Base-by-base conservation (phyloP, 2,329 filamentous ascomycete genomes). In the Colletotrichum sp. region DNA sequence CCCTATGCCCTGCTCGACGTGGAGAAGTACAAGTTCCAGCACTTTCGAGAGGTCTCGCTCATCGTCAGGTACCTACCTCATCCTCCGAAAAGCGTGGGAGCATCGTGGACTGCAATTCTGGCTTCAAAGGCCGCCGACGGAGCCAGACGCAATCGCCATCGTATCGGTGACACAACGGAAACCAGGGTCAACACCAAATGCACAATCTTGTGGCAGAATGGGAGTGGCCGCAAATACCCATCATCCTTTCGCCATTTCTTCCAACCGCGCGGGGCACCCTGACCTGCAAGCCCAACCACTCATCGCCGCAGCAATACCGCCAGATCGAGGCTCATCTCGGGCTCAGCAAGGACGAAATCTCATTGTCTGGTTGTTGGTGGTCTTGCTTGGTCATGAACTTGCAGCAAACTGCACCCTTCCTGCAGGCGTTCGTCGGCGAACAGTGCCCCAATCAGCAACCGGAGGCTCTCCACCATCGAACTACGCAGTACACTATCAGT, bases 381-480 rank as follows among this genome's bases (percentile, higher is more conserved):
- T 59, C 55, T 15, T 49, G 36, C 34, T 44, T 52, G 44, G 72
- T 65, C 61, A 57, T 59, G 39, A 34, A 32, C 36, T 61, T 61
- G 69, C 68, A 57, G 55, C 52, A 36, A 55, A 71, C 22, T 61
- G 68, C 69, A 72, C 69, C 73, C 73, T 76, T 39, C 44, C n/a
- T 76, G 64, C 70, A 76, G 57, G 55, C 39, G 72, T 67, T 72
- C 70, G 9, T 64, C 63, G 55, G 64, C 63, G 44, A 67, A 49
- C 39, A 76, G 25, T 39, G 44, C 44, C 32, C 30, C 62, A 55
- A 68, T 22, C 30, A 63, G 52, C n/a, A 44, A 63, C 9, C 63
- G 39, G 34, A 62, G 69, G 8, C 36, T 34, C 25, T 22, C 29
- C 30, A 32, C 16, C 16, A 63, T 9, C 19, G 16, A 61, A 62